phyloP scores from a whole-genome alignment of 1,284 basidiomycete genomes.

The Apiotrichum veenhuisii region DNA sequence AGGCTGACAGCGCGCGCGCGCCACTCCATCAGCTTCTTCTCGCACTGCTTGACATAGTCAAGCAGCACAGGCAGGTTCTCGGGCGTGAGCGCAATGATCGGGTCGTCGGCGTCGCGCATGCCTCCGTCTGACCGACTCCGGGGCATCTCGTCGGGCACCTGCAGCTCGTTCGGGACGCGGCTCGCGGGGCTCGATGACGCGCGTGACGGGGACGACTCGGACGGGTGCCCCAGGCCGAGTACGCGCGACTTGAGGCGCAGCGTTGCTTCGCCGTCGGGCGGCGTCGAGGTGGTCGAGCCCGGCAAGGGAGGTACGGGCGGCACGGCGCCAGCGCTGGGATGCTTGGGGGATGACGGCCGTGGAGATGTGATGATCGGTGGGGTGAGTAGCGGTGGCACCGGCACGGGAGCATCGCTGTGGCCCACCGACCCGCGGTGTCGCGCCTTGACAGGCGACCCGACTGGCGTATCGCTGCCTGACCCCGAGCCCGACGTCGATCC shows the following conservation, averaged over 20 bases:
- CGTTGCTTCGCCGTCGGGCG: slow-evolving; percentile 9
- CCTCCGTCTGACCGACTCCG: slow-evolving; percentile 14
- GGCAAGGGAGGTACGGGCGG: not conserved
- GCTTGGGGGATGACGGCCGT: no score
- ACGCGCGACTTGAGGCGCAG: slow-evolving; percentile 17
- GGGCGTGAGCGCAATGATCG: slow-evolving; percentile 38
- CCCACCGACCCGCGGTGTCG: slow-evolving; percentile 1
- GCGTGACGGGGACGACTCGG: slow-evolving; percentile 13
- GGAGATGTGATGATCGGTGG: not conserved
- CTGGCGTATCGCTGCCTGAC: slow-evolving; percentile 6
- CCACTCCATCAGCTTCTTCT: slow-evolving; percentile 40
- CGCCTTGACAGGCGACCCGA: slow-evolving; percentile 1
- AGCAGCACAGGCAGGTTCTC: slow-evolving; percentile 43
- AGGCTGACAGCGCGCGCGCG: slow-evolving; percentile 5
- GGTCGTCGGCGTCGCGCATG: slow-evolving; percentile 5
- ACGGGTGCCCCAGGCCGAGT: slow-evolving; percentile 15
- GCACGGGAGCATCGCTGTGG: not conserved
- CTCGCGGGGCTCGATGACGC: slow-evolving; percentile 8
- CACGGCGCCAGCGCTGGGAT: no score
- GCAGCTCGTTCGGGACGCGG: not conserved
- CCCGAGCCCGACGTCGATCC: slow-evolving; percentile 4
- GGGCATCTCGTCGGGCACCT: slow-evolving; percentile 5
- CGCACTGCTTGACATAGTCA: slow-evolving; percentile 41
- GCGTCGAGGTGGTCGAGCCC: no score
- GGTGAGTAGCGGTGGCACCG: not conserved